Evolutionary conservation across 2,329 filamentous ascomycete species (phyloP), one percentile per base, ranked within the genome.

Genomic region (Aspergillaceae sp.): DNA sequence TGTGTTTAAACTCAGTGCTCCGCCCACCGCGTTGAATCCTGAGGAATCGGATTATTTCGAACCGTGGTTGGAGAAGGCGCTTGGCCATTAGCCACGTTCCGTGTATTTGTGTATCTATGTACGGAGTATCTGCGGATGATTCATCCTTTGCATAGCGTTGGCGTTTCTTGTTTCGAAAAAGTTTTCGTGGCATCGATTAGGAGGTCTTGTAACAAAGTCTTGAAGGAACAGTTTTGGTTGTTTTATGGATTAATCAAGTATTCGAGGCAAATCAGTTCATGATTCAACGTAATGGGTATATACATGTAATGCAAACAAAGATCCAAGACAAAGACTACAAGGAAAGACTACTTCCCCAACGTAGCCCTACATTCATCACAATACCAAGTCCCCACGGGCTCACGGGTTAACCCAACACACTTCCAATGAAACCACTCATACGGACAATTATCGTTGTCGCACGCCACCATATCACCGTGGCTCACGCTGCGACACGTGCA

Each of bases 31-130:
- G 0, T 88, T 98, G 26, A 94, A 84, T 58, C 87, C 91, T 0
- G 84, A 82, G 53, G 94, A 85, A 43, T 98, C 92, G 67, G 84
- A 88, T 45, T 98, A 98, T 63, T 96, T 94, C 61, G 79, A 86
- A 52, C 79, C 83, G 44, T 98, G 92, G 92, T 68, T 96, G 40
- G 77, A 60, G 44, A 64, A 59, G 50, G 58, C 60, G 7, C 57
- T 69, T 29, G 60, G 59, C 11, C 68, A 68, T 40, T 69, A 27
- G 36, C 37, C 27, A 28, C 30, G 5, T 6, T 32, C 30, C 30
- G 8, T 32, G 30, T 9, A 32, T 32, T 9, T 2, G 19, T 19
- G 19, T 19, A 19, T 19, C 19, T 19, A 2, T 19, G 19, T 19
- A 19, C 19, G 19, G 19, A 19, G 19, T 19, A 19, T 19, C 19